A percentile compares a stretch with the other conserved stretches of the same genome.
These are phyloP conservation scores for Lachnellula willkommii DNA, from an alignment of 2,329 filamentous ascomycete species.

Conservation along the genomic window DNA sequence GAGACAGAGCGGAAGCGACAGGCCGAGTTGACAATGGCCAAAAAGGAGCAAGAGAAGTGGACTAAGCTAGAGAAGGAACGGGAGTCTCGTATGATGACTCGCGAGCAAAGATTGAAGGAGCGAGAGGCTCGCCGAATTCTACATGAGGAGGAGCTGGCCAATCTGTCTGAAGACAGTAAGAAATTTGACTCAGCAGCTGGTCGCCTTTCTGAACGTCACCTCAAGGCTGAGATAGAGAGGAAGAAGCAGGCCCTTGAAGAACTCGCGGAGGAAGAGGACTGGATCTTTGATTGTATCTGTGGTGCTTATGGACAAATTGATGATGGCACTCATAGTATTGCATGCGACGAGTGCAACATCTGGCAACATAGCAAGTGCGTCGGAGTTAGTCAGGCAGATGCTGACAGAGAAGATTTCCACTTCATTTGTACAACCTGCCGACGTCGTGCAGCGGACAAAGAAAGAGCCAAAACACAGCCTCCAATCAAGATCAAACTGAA, in stretches of 20 bases:
- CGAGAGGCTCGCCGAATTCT: conserved; percentile 77
- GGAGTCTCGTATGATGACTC: conserved; percentile 72
- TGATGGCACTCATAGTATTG: conserved; percentile 87
- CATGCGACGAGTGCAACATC: conserved; percentile 87
- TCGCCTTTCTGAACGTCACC: conserved; percentile 70
- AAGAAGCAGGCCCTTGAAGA: conserved; percentile 71
- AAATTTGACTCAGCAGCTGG: conserved; percentile 49
- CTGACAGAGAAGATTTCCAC: conserved; percentile 79
- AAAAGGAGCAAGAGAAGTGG: conserved; percentile 60
- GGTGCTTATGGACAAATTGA: conserved; percentile 89
- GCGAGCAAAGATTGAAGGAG: conserved; percentile 80
- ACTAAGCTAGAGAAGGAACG: conserved; percentile 63
- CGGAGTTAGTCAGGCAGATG: conserved; percentile 70
- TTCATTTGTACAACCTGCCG: conserved; percentile 80
- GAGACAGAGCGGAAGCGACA: conserved; percentile 65
- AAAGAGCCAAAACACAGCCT: conserved; percentile 54
- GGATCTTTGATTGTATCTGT: conserved; percentile 94
- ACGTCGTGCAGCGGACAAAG: conserved; percentile 57
- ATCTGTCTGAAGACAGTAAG: conserved; percentile 70
- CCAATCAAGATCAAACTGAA: conserved; percentile 51
- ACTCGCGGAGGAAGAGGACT: conserved; percentile 66
- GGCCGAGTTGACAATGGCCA: conserved; percentile 59
- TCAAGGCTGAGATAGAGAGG: conserved; percentile 77
- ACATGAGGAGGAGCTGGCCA: conserved; percentile 77
- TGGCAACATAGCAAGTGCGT: conserved; percentile 98